phyloP scores from a whole-genome alignment of 2,329 filamentous ascomycete genomes.

The Microcyclosporella mali region DNA sequence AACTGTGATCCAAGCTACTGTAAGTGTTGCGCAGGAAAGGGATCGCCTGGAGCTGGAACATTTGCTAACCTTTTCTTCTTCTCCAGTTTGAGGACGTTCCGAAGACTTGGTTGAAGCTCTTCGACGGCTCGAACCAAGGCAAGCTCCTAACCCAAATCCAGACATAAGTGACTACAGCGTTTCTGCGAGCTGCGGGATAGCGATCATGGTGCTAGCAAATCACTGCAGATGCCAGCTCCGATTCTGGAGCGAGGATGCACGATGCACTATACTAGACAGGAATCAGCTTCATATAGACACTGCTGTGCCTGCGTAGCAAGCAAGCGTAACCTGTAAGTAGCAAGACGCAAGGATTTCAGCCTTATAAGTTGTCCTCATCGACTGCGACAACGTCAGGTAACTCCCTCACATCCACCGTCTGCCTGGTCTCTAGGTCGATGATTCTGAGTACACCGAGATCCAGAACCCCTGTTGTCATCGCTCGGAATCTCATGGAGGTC shows the following conservation, averaged over 20 bases:
- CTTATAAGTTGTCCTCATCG: constrained; percentile 1
- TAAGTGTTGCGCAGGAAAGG: too few relatives aligned
- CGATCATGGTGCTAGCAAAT: too few relatives aligned
- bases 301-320: too few relatives aligned
- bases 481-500: constrained; percentile 65
- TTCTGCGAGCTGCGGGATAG: too few relatives aligned
- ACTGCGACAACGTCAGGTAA: constrained; percentile 59
- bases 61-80: too few relatives aligned
- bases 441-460: constrained; percentile 67
- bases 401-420: constrained; percentile 71
- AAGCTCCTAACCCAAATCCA: constrained; percentile 41
- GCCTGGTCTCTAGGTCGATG: constrained; percentile 65
- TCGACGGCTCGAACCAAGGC: constrained; percentile 42
- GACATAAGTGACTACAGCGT: not conserved
- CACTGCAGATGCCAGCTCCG: too few relatives aligned
- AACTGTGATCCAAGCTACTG: constrained; percentile 41
- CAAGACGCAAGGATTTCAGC: too few relatives aligned
- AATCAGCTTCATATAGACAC: too few relatives aligned
- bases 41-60: too few relatives aligned
- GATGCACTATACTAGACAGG: too few relatives aligned
- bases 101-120: constrained; percentile 45
- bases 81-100: constrained; percentile 49
- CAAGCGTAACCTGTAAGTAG: too few relatives aligned
- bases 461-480: constrained; percentile 59
- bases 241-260: too few relatives aligned